These are phyloP conservation scores for Melocanna baccifera DNA, from an alignment of 176 grass and related monocot species.

Conservation along the genomic window DNA sequence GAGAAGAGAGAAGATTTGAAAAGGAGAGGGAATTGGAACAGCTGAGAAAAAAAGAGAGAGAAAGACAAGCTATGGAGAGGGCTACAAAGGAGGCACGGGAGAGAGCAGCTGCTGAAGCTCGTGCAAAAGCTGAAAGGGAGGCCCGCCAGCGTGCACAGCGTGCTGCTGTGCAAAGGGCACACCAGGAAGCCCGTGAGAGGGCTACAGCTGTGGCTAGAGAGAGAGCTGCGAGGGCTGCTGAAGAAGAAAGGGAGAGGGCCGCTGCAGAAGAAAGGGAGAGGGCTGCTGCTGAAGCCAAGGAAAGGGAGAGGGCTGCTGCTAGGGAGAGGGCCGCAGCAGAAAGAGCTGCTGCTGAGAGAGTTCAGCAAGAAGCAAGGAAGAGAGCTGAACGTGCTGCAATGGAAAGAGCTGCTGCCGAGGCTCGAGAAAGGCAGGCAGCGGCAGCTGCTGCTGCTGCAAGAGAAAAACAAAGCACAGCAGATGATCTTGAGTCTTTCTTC, in stretches of 20 bases:
- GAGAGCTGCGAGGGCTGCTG: slow-evolving; percentile 47
- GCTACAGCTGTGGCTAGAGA: slow-evolving; percentile 54
- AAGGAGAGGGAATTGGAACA: slow-evolving; percentile 52
- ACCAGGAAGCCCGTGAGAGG: slow-evolving; percentile 61
- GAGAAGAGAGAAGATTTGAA: slow-evolving; percentile 52
- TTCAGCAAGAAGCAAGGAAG: slow-evolving; percentile 58
- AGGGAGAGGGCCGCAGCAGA: slow-evolving; percentile 49
- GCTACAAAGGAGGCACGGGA: slow-evolving; percentile 69
- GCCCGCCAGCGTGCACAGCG: slow-evolving; percentile 47
- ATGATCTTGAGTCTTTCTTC: slow-evolving; percentile 94
- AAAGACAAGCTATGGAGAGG: slow-evolving; percentile 57
- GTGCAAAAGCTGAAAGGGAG: slow-evolving; percentile 65
- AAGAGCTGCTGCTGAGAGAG: slow-evolving; percentile 53
- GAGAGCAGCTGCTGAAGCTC: slow-evolving; percentile 67
- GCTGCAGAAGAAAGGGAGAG: slow-evolving; percentile 34
- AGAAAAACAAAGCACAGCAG: slow-evolving; percentile 57
- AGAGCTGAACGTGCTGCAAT: slow-evolving; percentile 61
- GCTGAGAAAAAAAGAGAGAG: slow-evolving; percentile 53
- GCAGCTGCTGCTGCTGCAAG: slow-evolving; percentile 48
- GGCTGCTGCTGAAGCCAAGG: slow-evolving; percentile 25
- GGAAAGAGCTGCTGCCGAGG: slow-evolving; percentile 71
- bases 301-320: slow-evolving; percentile 38
- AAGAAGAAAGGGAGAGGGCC: slow-evolving; percentile 41
- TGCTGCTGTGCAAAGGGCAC: slow-evolving; percentile 66
- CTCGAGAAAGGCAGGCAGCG: slow-evolving; percentile 61